phyloP scores from a whole-genome alignment of 495 filamentous ascomycete genomes.

The Xylaria curta region DNA sequence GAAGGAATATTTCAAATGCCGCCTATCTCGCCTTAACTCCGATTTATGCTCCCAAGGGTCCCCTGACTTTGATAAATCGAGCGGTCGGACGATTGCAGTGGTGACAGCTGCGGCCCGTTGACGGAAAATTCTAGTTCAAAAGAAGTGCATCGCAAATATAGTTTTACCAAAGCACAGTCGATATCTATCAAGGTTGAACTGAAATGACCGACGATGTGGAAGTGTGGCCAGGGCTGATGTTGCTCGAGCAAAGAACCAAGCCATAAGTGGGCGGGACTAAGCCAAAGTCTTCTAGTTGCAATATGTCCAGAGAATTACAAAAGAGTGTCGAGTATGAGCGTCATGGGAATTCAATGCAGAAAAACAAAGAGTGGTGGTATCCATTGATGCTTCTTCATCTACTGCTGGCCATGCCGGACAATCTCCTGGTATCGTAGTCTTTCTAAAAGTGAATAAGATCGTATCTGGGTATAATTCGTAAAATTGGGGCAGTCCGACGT shows the following conservation, averaged over 20 bases:
- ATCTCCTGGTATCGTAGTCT: constrained; percentile 20
- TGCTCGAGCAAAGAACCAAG: constrained; percentile 9
- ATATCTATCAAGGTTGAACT: constrained; percentile 8
- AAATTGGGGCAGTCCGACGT: neutral
- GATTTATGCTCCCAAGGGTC: constrained; percentile 26
- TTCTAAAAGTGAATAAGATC: constrained; percentile 17
- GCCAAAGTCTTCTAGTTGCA: constrained; percentile 18
- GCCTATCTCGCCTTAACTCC: constrained; percentile 26
- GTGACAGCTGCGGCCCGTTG: neutral
- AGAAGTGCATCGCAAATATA: constrained; percentile 6
- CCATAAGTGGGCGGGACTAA: constrained; percentile 14
- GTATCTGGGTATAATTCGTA: constrained; percentile 26
- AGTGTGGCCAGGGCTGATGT: neutral
- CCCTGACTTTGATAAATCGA: constrained; percentile 8
- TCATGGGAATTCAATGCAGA: constrained; percentile 4
- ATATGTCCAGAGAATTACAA: constrained; percentile 31
- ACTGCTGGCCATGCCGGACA: constrained; percentile 11
- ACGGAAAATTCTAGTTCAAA: constrained; percentile 14
- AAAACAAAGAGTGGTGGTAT: constrained; percentile 23
- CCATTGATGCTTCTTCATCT: constrained; percentile 22
- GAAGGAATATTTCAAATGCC: constrained; percentile 19
- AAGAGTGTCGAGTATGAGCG: constrained; percentile 9
- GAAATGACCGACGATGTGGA: constrained; percentile 9
- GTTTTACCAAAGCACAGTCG: constrained; percentile 13
- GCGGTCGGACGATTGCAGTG: neutral